Base-by-base conservation (phyloP, 2,329 filamentous ascomycete genomes). In the Penicillium sp. region DNA sequence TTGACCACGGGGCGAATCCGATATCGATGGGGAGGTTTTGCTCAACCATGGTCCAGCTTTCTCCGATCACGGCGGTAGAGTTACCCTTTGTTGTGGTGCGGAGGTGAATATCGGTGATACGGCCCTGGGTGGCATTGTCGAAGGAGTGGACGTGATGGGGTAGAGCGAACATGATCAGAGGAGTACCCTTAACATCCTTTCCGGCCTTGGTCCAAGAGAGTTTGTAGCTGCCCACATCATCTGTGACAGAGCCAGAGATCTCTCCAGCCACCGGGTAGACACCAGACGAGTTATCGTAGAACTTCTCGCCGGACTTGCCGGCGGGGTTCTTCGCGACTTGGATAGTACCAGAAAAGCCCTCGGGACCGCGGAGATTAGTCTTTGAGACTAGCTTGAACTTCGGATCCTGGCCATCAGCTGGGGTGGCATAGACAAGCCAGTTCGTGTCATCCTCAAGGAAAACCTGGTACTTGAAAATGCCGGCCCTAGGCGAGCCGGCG, bases 71-170 rank as follows among this genome's bases (percentile, higher is more conserved):
- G 0, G 88, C 89, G 1, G 84, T 89, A 8, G 89, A 89, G 15
- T 85, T 77, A 12, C 94, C 94, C 76, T 97, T 97, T 21, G 91
- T 96, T 0, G 91, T 89, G 0, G 91, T 93, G 56, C 88, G 84
- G 52, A 97, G 78, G 61, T 84, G 80, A 2, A 94, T 72, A 5
- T 78, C 72, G 3, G 78, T 84, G 40, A 78, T 69, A 8, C 80
- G 78, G 25, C 79, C 76, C 12, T 76, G 77, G 9, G 85, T 85
- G 1, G 75, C 74, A 0, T 73, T 65, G 63, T 91, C 85, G 60
- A 97, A 93, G 0, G 90, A 91, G 33, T 86, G 79, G 3, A 91
- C 72, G 65, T 97, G 94, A 73, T 97, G 94, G 23, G 93, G 91
- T 48, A 99, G 78, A 17, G 90, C 90, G 72, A 89, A 97, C 87